Base-by-base conservation (phyloP, 1,284 basidiomycete genomes). In the Leccinum subatratum region DNA sequence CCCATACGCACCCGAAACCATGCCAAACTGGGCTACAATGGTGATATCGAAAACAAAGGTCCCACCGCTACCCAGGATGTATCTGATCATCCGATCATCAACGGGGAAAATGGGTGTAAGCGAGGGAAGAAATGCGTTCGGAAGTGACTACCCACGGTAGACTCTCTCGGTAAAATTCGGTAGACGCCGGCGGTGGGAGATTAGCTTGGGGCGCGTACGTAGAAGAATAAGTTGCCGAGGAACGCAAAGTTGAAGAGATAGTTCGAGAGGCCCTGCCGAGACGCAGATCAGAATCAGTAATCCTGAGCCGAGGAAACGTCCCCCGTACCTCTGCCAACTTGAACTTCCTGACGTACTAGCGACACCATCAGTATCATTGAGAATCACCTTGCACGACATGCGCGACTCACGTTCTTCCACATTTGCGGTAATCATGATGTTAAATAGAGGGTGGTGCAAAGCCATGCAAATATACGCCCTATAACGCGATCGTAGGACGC, bases 371-470 rank as follows among this genome's bases (percentile, higher is more conserved):
- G 62, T 39, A 28, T 39, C 20, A 34, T 42, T 20, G 62, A 34
- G 66, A 66, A 66, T 56, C 66, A 45, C 51, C 39, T 25, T 39
- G 64, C 28, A 64, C 61, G n/a, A 66, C 39, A 54, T 61, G 16
- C 11, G 66, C n/a, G 7, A 87, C 93, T 78, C 75, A 96, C 94
- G 73, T 97, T 97, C 79, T 95, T 96, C 95, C 95, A 97, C 70
- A 98, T 96, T 77, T 97, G 95, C 32, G 95, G 95, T 72, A 97
- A 79, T 63, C 95, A 86, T 3, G 92, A 94, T 6, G 95, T 96
- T 30, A 98, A 80, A 78, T 98, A 98, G 22, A 96, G 80, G 1
- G 88, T 93, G 1, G 95, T 94, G 75, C 95, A 97, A 32, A 90
- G 75, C 95, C 95, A 98, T 7, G 96, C 94, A 64, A 91, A 94